A percentile compares a stretch with the other conserved stretches of the same genome.
Evolutionary conservation across 768 basidiomycete genomes (phyloP).

Genomic region (Artomyces pyxidatus): DNA sequence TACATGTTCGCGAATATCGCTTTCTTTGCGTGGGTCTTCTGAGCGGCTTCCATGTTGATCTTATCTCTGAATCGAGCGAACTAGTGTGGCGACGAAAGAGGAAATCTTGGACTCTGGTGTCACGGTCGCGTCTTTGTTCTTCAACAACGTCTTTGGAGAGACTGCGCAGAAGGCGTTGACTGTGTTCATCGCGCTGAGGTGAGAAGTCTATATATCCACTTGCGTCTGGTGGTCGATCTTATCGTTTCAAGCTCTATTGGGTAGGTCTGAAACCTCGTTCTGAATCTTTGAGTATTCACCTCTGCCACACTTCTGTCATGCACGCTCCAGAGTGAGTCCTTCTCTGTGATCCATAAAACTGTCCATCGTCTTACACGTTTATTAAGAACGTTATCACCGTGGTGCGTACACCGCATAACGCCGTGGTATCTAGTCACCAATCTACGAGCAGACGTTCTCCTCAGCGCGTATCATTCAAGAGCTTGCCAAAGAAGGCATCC

Average conservation of each 20-base stretch:
- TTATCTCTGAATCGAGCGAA: not conserved
- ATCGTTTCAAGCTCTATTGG: not conserved
- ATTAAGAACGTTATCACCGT: constrained; percentile 6
- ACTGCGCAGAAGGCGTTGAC: constrained; percentile 46
- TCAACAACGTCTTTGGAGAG: constrained; percentile 48
- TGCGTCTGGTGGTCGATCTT: not conserved
- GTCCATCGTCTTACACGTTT: not conserved
- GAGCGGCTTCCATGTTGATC: not conserved
- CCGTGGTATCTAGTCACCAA: not conserved
- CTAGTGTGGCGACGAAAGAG: constrained; percentile 36
- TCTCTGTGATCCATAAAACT: not conserved
- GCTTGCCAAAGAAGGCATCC: constrained; percentile 56
- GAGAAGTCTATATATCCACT: not conserved
- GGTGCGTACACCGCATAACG: not conserved
- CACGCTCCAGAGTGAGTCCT: not conserved
- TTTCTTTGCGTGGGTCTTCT: constrained; percentile 39
- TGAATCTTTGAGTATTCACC: no score
- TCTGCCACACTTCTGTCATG: not conserved
- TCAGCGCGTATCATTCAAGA: constrained; percentile 50
- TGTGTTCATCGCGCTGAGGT: constrained; percentile 52
- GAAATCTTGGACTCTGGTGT: constrained; percentile 41
- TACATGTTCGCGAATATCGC: constrained; percentile 53
- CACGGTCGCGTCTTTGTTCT: constrained; percentile 55
- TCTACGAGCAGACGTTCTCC: constrained; percentile 35
- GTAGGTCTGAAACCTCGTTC: not conserved